Base-by-base conservation (phyloP, 164 flowering plant genomes). In the Umbilicus rupestris region DNA sequence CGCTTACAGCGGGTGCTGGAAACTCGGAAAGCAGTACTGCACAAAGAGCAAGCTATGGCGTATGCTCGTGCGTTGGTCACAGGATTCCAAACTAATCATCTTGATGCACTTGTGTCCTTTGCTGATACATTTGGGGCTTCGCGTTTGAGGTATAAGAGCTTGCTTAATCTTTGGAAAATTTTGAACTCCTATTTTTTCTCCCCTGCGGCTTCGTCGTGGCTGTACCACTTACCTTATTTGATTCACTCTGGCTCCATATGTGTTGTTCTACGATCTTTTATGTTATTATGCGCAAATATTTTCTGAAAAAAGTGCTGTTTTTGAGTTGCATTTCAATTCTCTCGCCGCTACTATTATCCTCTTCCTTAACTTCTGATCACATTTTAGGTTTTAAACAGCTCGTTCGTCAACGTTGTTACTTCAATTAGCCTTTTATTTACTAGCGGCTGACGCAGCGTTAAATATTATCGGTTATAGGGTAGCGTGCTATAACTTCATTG, bases 1-100 rank as follows among this genome's bases (percentile, higher is more conserved):
- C 91, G 81, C 58, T 91, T 92, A 69, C 88, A 83, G 19, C 84
- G 88, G 69, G 91, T 83, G 63, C 72, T 92, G 68, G 91, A 88
- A 71, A 80, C 81, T 65, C 82, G 98, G 41, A 92, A 77, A 70
- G 85, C 79, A 24, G 87, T 89, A 30, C 87, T 92, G 41, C 78
- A 78, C 65, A 92, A 84, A 71, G 98, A 92, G 76, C 96, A 89
- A 75, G 92, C 95, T 60, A 92, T 92, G 98, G 92, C 87, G 19
- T 89, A 86, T 80, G 96, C 96, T 14, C 90, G 92, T 63, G 90
- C 98, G 42, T 72, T 84, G 62, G 98, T 84, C 70, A 88, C 87
- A 20, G 96, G 98, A 63, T 92, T 76, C 77, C 93, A 92, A 68
- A 70, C 77, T 66, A 89, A 78, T 26, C 41, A 59, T 47, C 67